Conservation (phyloP, 148 eudicot genomes). For the Rhododendron ferrugineum region DNA sequence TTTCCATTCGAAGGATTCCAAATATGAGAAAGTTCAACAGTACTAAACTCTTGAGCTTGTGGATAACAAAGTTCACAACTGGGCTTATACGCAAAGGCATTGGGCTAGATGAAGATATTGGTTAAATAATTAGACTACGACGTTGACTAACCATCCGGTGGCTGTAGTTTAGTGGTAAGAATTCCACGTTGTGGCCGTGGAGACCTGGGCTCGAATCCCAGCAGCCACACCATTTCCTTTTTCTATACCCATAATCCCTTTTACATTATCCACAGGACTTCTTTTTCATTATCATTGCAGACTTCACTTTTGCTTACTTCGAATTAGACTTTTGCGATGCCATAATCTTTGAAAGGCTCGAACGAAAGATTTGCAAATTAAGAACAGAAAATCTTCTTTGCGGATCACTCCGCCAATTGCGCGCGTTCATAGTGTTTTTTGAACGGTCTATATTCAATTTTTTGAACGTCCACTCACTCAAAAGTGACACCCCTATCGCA, state of each 20-base stretch:
- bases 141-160: background rate
- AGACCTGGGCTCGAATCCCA: constrained; percentile 7
- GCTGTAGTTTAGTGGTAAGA: constrained; percentile 6
- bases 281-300: too few species aligned
- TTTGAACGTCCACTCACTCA: too few species aligned
- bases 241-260: background rate
- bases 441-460: too few species aligned
- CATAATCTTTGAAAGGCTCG: too few species aligned
- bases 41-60: background rate
- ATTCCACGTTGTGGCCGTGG: constrained; percentile 7
- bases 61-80: background rate
- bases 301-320: too few species aligned
- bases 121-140: background rate
- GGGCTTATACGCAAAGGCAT: background rate
- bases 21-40: background rate
- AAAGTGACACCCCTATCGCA: too few species aligned
- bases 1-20: too few species aligned
- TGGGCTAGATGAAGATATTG: background rate
- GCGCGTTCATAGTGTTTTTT: too few species aligned
- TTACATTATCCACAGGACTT: background rate
- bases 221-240: background rate
- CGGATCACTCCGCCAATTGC: too few species aligned
- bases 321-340: too few species aligned
- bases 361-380: too few species aligned
- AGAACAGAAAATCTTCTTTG: too few species aligned